Evolutionary conservation across 192 early-diverging fungal genomes (phyloP), one percentile per base, ranked within the genome.

Genomic region (Globomyces pollinis-pini): DNA sequence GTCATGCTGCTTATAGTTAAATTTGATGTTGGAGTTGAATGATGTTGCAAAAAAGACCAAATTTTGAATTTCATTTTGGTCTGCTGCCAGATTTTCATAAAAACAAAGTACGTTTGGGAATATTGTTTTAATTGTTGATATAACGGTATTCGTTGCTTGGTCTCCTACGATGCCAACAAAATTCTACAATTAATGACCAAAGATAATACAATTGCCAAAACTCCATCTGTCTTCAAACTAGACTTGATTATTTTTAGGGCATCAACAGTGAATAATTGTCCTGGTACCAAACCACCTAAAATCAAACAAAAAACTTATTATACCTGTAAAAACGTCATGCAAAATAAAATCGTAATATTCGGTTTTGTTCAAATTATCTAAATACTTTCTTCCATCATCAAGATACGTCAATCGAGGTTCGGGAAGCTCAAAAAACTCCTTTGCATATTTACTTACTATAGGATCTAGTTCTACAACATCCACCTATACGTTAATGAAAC

Each of bases 291-390:
- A 0, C 93, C 93, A 38, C 91, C n/a, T n/a, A n/a, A n/a, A n/a
- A n/a, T n/a, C n/a, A n/a, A n/a, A n/a, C n/a, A n/a, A n/a, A n/a
- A n/a, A n/a, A n/a, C n/a, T n/a, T n/a, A n/a, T n/a, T n/a, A n/a
- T n/a, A n/a, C n/a, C 91, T 0, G 91, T 90, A 64, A 96, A 96
- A n/a, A 96, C 89, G 68, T 96, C 93, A 64, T 93, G 93, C 12
- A 92, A 67, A 26, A 96, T 71, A 66, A 84, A 92, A 64, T 93
- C 89, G 67, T 93, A 96, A 29, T 65, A 68, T 49, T 44, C 0
- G 59, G 32, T 3, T 50, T 42, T 18, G 20, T 29, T 39, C 5
- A 50, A 39, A 15, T 72, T 66, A 54, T 90, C 79, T 20, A 96
- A 70, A 58, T 86, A 90, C 28, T 60, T 60, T 15, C 93, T 75